A percentile compares a stretch with the other conserved stretches of the same genome.
These are phyloP conservation scores for Plasmodium gonderi DNA, from an alignment of 169 alveolate genomes.

Conservation along the genomic window DNA sequence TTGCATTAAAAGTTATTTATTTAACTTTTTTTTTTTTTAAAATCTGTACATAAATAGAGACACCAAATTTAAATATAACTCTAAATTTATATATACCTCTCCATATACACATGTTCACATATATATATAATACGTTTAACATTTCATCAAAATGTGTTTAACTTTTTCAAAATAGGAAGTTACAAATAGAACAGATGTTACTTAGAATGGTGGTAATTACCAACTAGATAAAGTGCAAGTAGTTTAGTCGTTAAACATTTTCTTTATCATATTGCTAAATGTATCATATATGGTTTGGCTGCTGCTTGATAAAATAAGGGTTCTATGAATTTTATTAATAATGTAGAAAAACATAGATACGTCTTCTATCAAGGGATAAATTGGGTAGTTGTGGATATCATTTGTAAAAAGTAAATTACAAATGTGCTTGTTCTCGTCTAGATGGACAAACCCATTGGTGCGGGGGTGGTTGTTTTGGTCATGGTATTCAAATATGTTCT, in stretches of 20 bases:
- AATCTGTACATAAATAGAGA: conserved; percentile 32
- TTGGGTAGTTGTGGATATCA: conserved; percentile 68
- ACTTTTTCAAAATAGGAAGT: background rate
- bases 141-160: conserved; percentile 1
- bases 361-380: conserved; percentile 71
- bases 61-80: conserved; percentile 14
- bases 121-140: background rate
- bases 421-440: conserved; percentile 25
- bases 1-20: background rate
- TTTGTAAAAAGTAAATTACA: conserved; percentile 58
- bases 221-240: background rate
- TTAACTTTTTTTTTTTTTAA: conserved; percentile 43
- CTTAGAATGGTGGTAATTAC: background rate
- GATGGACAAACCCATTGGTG: background rate
- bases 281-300: conserved; percentile 57
- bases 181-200: background rate
- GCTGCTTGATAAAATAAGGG: background rate
- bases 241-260: background rate
- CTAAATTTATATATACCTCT: background rate
- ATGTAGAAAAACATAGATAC: conserved; percentile 58
- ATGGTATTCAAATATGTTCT: background rate
- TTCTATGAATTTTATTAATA: conserved; percentile 43
- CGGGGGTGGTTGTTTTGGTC: background rate
- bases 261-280: conserved; percentile 17
- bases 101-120: background rate